phyloP scores from a whole-genome alignment of 768 basidiomycete species.

The Termitomyces sp. region DNA sequence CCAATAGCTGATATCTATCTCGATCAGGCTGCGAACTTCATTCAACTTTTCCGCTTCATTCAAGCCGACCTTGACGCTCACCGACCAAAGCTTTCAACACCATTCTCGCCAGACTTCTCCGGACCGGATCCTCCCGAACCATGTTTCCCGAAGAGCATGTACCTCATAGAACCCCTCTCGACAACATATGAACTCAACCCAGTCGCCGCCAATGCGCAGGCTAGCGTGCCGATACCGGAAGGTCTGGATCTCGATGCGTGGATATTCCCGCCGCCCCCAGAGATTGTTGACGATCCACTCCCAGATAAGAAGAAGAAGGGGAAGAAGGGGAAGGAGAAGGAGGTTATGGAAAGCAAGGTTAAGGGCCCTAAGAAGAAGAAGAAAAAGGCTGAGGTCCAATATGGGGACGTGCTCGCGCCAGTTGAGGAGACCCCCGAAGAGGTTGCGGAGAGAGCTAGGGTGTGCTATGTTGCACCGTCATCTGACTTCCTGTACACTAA shows the following conservation, averaged over 20 bases:
- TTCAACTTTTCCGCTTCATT: slow-evolving; percentile 73
- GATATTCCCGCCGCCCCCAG: slow-evolving; percentile 65
- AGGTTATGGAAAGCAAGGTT: slow-evolving; percentile 17
- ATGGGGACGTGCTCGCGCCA: slow-evolving; percentile 32
- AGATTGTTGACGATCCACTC: slow-evolving; percentile 29
- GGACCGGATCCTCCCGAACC: slow-evolving; percentile 35
- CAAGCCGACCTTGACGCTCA: slow-evolving; percentile 62
- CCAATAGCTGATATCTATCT: slow-evolving; percentile 6
- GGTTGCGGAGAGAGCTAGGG: slow-evolving; percentile 54
- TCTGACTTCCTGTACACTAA: not conserved
- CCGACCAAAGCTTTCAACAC: slow-evolving; percentile 33
- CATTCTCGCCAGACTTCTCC: slow-evolving; percentile 30
- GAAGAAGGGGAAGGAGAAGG: slow-evolving; percentile 34
- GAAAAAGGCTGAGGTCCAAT: slow-evolving; percentile 19
- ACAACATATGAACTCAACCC: slow-evolving; percentile 78
- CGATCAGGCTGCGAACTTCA: slow-evolving; percentile 70
- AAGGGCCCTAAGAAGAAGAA: slow-evolving; percentile 28
- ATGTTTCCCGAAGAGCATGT: slow-evolving; percentile 83
- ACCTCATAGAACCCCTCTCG: slow-evolving; percentile 79
- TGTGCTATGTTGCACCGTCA: slow-evolving; percentile 26
- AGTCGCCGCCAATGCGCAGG: slow-evolving; percentile 76
- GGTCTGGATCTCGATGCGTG: slow-evolving; percentile 83
- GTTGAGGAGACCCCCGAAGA: slow-evolving; percentile 56
- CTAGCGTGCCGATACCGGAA: slow-evolving; percentile 73
- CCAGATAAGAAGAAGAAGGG: slow-evolving; percentile 44